Percentiles rank a stretch among this genome's conserved stretches.
phyloP scores from a whole-genome alignment of 2,329 filamentous ascomycete species.

The Basipetospora chlamydospora region DNA sequence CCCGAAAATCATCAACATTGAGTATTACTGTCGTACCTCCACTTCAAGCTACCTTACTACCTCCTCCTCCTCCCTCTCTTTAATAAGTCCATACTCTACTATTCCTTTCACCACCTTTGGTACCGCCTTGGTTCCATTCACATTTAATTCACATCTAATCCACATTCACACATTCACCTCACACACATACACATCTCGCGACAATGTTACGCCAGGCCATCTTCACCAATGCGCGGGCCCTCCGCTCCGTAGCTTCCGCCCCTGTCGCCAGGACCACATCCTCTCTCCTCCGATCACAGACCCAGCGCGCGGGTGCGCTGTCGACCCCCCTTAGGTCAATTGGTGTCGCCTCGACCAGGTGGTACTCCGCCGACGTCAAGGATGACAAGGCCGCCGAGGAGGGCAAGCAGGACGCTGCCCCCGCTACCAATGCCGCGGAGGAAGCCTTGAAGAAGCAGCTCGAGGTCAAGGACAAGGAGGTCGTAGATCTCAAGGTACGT shows the following conservation, averaged over 20 bases:
- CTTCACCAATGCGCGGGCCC: slow-evolving; percentile 4
- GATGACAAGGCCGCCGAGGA: slow-evolving; percentile 15
- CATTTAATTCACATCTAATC: no score
- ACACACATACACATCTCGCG: not conserved
- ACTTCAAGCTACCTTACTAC: not conserved
- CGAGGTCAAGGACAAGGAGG: slow-evolving; percentile 37
- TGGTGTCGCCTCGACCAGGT: slow-evolving; percentile 2
- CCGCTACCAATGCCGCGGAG: slow-evolving; percentile 16
- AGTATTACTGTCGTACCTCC: no score
- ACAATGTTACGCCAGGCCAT: slow-evolving; percentile 6
- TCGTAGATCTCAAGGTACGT: slow-evolving; percentile 69
- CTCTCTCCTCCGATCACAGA: slow-evolving; percentile 3
- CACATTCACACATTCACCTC: no score
- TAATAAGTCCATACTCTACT: not conserved
- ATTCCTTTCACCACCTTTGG: no score
- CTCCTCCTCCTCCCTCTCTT: not conserved
- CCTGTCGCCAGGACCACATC: slow-evolving; percentile 3
- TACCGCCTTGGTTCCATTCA: no score
- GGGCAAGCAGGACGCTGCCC: slow-evolving; percentile 18
- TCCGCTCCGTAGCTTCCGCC: slow-evolving; percentile 4
- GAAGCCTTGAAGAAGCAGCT: slow-evolving; percentile 33
- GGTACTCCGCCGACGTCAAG: slow-evolving; percentile 9
- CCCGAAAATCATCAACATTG: no score
- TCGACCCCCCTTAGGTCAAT: not conserved
- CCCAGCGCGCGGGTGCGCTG: slow-evolving; percentile 1